Base-by-base conservation (phyloP, 163 green algal species). In the Chloromonas sp. region DNA sequence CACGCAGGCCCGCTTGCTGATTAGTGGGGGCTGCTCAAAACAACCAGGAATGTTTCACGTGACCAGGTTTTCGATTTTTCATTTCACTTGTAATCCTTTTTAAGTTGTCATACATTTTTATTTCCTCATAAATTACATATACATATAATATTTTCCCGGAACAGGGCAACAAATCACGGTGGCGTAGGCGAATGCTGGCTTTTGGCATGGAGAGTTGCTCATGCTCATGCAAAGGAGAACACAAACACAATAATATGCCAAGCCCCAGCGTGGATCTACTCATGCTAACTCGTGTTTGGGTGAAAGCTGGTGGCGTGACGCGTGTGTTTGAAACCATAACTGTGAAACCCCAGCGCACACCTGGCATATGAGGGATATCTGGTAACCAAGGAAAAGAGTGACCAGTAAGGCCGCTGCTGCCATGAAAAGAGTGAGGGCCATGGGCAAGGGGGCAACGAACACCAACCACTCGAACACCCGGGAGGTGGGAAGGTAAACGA, bases 401-500 rank as follows among this genome's bases (percentile, higher is more conserved):
- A 86, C 71, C 36, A 88, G 85, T n/a, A 84, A 36, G 2, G 66
- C 79, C n/a, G 85, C 82, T 0, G 86, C 70, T n/a, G 58, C 76
- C 66, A 86, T 74, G 82, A 92, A 92, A 2, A 87, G 61, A 0
- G 36, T 71, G 57, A 90, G n/a, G 57, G 87, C 87, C n/a, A 87
- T 15, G 0, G 58, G 83, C 8, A 91, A 36, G 0, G 87, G 87
- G 74, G 89, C 86, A 60, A 77, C 86, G 0, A 86, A 66, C 14
- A 91, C 8, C 79, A 92, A 3, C 83, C 84, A 92, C 79, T 92
- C 85, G 0, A 87, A 0, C 60, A 92, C 2, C 85, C 89, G 91
- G 85, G 13, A 15, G 36, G 71, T 2, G 13, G 59, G 8, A 8
- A 60, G 70, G 36, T 11, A 15, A 0, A 74, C 13, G 71, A 60